These are phyloP conservation scores for Russula lepida DNA, from an alignment of 768 basidiomycete genomes.

Conservation along the genomic window DNA sequence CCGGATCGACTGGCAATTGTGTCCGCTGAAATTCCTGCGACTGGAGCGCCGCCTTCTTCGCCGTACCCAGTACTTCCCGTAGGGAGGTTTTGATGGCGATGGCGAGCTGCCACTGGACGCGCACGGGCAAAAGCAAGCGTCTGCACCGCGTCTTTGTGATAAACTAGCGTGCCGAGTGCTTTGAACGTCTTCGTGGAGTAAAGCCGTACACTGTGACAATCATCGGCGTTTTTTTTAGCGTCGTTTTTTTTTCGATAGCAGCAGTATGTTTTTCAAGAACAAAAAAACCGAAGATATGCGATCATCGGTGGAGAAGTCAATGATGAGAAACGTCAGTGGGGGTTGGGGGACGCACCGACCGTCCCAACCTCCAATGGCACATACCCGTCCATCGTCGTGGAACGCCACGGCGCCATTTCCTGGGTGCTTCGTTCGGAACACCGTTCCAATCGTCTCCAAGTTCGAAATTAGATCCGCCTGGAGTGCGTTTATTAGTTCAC, in stretches of 20 bases:
- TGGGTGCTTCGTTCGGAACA: conserved; percentile 61
- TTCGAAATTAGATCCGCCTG: conserved; percentile 11
- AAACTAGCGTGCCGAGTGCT: conserved; percentile 71
- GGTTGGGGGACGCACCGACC: conserved; percentile 59
- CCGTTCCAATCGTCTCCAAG: conserved; percentile 24
- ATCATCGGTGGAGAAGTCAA: not conserved
- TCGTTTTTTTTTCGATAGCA: not conserved
- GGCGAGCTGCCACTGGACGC: not conserved
- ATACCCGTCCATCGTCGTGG: conserved; percentile 64
- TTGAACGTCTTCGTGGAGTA: conserved; percentile 78
- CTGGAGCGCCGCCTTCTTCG: not conserved
- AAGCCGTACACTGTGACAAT: conserved; percentile 54
- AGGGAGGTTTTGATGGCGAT: not conserved
- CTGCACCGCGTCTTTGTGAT: conserved; percentile 76
- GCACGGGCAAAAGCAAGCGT: conserved; percentile 57
- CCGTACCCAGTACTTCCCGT: too few species aligned
- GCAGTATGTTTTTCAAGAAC: not conserved
- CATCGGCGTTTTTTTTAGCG: not conserved
- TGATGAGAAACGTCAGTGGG: too few species aligned
- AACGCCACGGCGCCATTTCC: conserved; percentile 77
- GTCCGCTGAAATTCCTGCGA: not conserved
- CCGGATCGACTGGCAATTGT: not conserved
- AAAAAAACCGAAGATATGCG: not conserved
- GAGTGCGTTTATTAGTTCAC: not conserved
- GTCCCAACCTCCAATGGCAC: conserved; percentile 92